phyloP scores from a whole-genome alignment of 345 rosid species.

The Boechera stricta region DNA sequence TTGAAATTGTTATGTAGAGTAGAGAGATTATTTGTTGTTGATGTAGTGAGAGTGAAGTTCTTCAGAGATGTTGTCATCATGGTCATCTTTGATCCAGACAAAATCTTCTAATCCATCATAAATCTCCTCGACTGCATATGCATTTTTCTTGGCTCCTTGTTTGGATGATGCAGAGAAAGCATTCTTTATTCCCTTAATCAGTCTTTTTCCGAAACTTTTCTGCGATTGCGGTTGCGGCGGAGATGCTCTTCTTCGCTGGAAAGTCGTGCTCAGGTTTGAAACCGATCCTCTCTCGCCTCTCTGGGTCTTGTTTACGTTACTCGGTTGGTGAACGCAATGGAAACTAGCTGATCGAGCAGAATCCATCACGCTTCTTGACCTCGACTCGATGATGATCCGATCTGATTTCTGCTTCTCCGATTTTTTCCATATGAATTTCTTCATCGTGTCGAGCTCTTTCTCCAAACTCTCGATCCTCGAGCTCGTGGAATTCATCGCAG shows the following conservation, averaged over 20 bases:
- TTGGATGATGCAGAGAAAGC: slow-evolving; percentile 56
- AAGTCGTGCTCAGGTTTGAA: slow-evolving; percentile 57
- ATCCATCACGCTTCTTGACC: slow-evolving; percentile 43
- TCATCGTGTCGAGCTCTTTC: slow-evolving; percentile 69
- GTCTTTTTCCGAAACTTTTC: slow-evolving; percentile 55
- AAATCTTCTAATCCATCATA: slow-evolving; percentile 47
- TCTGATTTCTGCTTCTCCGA: slow-evolving; percentile 33
- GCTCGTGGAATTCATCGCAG: slow-evolving; percentile 71
- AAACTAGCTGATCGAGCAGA: slow-evolving; percentile 70
- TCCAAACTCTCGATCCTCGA: slow-evolving; percentile 70
- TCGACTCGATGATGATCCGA: not conserved
- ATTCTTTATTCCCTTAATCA: slow-evolving; percentile 61
- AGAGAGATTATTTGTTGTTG: slow-evolving; percentile 38
- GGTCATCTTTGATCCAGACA: slow-evolving; percentile 42
- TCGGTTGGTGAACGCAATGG: slow-evolving; percentile 48
- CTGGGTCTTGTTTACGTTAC: slow-evolving; percentile 42
- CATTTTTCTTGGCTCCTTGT: slow-evolving; percentile 42
- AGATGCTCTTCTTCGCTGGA: slow-evolving; percentile 26
- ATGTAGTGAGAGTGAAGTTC: slow-evolving; percentile 41
- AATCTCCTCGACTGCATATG: slow-evolving; percentile 21
- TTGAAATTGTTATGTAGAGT: not conserved
- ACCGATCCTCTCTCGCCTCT: slow-evolving; percentile 59
- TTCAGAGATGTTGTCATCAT: slow-evolving; percentile 35
- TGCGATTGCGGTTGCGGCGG: slow-evolving; percentile 23
- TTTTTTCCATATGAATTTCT: slow-evolving; percentile 52